Base-by-base conservation (phyloP, 371 early-diverging fungal species). In the Nematocida major region DNA sequence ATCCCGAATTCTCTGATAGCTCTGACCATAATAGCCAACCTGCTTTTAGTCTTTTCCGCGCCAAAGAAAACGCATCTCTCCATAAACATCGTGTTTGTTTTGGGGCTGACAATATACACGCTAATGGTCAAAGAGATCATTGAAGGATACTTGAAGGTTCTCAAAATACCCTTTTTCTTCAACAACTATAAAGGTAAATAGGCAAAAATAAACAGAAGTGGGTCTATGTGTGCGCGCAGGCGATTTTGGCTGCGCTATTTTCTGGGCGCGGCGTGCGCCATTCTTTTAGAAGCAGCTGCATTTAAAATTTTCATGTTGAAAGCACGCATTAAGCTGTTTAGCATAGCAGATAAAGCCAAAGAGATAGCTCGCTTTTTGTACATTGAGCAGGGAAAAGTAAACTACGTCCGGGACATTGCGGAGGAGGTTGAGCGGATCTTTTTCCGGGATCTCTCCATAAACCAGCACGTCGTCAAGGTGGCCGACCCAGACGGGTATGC, bases 271-370 rank as follows among this genome's bases (percentile, higher is more conserved):
- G n/a, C n/a, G n/a, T n/a, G n/a, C n/a, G n/a, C n/a, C n/a, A n/a
- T n/a, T n/a, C n/a, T n/a, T n/a, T 45, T 45, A 45, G 15, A 45
- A 45, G 47, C 20, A 45, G 20, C 15, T 1, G 47, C 22, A n/a
- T 51, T 34, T 57, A 57, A 57, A 57, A 20, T 57, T 57, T 57
- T 57, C 38, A 57, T 57, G 57, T 38, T 34, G 22, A 57, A 57
- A 57, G 57, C 57, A 26, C 57, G 57, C 22, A 36, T 57, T 57
- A 57, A 57, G 26, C 30, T 57, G 38, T 57, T 57, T 57, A 34
- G 30, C 38, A 11, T 11, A 34, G 34, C 28, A 26, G 57, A 57
- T 57, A 57, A 34, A 57, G 38, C 30, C n/a, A 57, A 11, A 20
- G 57, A 57, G 34, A 28, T 57, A 57, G 15, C 34, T 4, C 1